These are phyloP conservation scores for Trichoderma sp. DNA, from an alignment of 2,329 filamentous ascomycete species.

Conservation along the genomic window DNA sequence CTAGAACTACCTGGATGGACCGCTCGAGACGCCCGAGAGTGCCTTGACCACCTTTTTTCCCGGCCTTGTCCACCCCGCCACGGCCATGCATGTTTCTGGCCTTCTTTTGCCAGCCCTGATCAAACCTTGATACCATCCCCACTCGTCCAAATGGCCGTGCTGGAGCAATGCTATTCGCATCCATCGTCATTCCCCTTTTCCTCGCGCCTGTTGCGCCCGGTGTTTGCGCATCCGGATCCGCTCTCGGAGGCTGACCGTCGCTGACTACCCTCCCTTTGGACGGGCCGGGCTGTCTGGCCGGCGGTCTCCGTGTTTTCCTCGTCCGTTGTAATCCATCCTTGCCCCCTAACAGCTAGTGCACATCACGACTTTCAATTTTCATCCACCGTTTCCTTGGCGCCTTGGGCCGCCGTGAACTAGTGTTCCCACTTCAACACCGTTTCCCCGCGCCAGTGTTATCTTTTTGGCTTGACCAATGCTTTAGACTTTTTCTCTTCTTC, in stretches of 20 bases:
- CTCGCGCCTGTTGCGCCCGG: constrained; percentile 24
- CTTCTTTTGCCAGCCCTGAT: constrained; percentile 20
- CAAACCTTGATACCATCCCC: constrained; percentile 28
- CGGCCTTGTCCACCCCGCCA: constrained; percentile 13
- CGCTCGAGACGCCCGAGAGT: not conserved
- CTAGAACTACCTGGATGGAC: not conserved
- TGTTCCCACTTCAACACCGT: constrained; percentile 38
- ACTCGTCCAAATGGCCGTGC: constrained; percentile 35
- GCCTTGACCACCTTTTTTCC: not conserved
- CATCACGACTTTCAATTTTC: constrained; percentile 24
- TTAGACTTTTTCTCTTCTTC: constrained; percentile 32
- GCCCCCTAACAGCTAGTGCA: constrained; percentile 23
- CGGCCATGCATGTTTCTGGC: constrained; percentile 1
- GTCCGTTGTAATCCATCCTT: constrained; percentile 27
- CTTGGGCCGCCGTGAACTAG: constrained; percentile 47
- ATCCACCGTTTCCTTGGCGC: constrained; percentile 31
- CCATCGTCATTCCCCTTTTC: constrained; percentile 37
- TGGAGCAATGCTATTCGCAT: constrained; percentile 34
- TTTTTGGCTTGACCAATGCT: constrained; percentile 28
- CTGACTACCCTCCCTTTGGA: constrained; percentile 29
- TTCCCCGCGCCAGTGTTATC: constrained; percentile 27
- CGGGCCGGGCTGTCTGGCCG: constrained; percentile 23
- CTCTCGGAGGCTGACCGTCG: constrained; percentile 34
- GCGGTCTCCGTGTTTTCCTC: constrained; percentile 37
- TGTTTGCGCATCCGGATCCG: constrained; percentile 30